A percentile compares a stretch with the other conserved stretches of the same genome.
Evolutionary conservation across 2,329 filamentous ascomycete species (phyloP).

Genomic region (Diplodia scrobiculata): DNA sequence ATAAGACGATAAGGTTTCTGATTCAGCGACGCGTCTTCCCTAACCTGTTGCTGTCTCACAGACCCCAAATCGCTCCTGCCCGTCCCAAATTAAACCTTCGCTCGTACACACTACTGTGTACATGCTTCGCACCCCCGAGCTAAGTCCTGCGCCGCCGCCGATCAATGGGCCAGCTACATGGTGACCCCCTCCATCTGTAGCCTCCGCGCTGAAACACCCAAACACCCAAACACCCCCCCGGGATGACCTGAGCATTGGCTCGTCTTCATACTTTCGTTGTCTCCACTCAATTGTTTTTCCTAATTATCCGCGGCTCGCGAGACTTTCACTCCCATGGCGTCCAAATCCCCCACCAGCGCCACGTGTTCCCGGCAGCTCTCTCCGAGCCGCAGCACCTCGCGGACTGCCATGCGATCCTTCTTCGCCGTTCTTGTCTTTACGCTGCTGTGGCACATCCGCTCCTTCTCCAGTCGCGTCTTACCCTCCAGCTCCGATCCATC

Average conservation of each 20-base stretch:
- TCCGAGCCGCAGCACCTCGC: neutral
- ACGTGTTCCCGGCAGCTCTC: neutral
- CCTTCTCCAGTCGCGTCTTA: conserved; percentile 3
- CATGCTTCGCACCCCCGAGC: neutral
- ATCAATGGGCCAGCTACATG: neutral
- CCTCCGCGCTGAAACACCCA: neutral
- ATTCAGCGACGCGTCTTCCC: conserved; percentile 4
- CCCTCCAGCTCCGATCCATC: neutral
- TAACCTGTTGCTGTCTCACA: conserved; percentile 13
- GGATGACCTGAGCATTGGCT: neutral
- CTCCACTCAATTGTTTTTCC: neutral
- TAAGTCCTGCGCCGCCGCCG: neutral
- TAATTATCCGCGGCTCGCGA: neutral
- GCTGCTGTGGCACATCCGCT: conserved; percentile 16
- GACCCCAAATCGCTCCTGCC: neutral
- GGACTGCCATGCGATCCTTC: conserved; percentile 8
- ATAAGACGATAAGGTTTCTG: neutral
- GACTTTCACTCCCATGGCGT: neutral
- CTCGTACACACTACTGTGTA: neutral
- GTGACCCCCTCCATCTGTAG: neutral
- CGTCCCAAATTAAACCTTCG: neutral
- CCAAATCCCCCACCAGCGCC: neutral
- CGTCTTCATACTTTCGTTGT: neutral
- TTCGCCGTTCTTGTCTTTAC: neutral
- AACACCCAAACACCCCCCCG: neutral